A percentile compares a stretch with the other conserved stretches of the same genome.
Evolutionary conservation across 495 filamentous ascomycete species (phyloP).

Genomic region (Chlorociboria aeruginascens): DNA sequence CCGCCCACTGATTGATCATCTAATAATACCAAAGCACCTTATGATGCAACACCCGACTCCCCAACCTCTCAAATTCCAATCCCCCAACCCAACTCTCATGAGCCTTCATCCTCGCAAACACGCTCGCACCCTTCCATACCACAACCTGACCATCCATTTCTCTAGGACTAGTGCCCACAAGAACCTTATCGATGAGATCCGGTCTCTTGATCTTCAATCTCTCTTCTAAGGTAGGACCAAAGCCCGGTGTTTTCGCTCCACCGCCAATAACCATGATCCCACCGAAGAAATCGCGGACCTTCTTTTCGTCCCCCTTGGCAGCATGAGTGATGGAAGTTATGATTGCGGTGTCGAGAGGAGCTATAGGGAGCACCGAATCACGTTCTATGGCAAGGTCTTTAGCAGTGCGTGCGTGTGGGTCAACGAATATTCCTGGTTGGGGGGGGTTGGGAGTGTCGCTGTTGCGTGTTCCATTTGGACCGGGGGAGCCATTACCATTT

Average conservation of each 20-base stretch:
- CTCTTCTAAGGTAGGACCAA: constrained; percentile 71
- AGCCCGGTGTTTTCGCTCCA: constrained; percentile 65
- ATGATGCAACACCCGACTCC: constrained; percentile 65
- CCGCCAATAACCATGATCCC: constrained; percentile 95
- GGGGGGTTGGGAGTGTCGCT: constrained; percentile 19
- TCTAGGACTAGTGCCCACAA: constrained; percentile 77
- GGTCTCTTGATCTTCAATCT: constrained; percentile 57
- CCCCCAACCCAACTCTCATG: constrained; percentile 92
- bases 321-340: constrained; percentile 78
- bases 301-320: constrained; percentile 79
- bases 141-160: constrained; percentile 93
- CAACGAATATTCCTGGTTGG: constrained; percentile 17
- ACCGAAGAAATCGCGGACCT: constrained; percentile 79
- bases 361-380: constrained; percentile 70
- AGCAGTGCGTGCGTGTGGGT: constrained; percentile 28
- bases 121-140: constrained; percentile 93
- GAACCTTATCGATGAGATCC: constrained; percentile 64
- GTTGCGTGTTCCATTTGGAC: constrained; percentile 21
- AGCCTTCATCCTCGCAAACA: constrained; percentile 84
- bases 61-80: constrained; percentile 79
- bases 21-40: constrained; percentile 73
- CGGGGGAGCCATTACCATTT: constrained; percentile 31
- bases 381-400: constrained; percentile 50
- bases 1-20: background rate
- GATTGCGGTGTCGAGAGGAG: constrained; percentile 80